These are phyloP conservation scores for Otatea glauca DNA, from an alignment of 176 grass and related monocot species.

Conservation along the genomic window DNA sequence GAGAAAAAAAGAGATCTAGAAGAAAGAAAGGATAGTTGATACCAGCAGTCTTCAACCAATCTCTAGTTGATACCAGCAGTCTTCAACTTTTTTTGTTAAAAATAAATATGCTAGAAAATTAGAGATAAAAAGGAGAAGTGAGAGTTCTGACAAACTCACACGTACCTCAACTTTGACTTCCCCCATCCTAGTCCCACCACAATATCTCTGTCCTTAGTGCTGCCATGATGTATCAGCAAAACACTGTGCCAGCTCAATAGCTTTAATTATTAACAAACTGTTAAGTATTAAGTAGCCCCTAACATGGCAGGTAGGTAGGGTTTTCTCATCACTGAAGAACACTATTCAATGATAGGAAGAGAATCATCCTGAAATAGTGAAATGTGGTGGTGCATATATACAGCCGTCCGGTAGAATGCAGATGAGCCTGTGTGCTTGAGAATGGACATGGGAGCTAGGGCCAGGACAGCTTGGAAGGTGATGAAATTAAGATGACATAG, in stretches of 20 bases:
- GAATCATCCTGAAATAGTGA: not conserved
- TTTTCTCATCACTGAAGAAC: no score
- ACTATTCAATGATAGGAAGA: not conserved
- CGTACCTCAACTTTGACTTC: no score
- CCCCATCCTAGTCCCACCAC: no score
- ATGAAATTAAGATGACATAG: not conserved
- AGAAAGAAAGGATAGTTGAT: not conserved
- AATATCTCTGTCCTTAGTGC: not conserved
- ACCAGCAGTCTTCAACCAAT: not conserved
- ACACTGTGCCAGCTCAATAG: not conserved
- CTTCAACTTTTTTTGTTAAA: not conserved
- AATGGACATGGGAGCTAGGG: no score
- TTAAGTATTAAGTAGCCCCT: not conserved
- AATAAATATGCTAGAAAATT: not conserved
- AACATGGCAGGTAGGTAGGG: no score
- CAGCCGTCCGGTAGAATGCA: not conserved
- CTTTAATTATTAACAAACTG: not conserved
- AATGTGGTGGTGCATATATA: not conserved
- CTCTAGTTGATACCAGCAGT: not conserved
- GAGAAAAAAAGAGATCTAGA: not conserved
- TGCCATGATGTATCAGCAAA: not conserved
- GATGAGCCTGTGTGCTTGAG: no score
- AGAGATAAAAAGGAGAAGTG: not conserved
- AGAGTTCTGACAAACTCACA: no score
- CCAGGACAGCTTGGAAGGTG: no score